phyloP scores from a whole-genome alignment of 2,329 filamentous ascomycete species.

The Akanthomyces uredinophilus region DNA sequence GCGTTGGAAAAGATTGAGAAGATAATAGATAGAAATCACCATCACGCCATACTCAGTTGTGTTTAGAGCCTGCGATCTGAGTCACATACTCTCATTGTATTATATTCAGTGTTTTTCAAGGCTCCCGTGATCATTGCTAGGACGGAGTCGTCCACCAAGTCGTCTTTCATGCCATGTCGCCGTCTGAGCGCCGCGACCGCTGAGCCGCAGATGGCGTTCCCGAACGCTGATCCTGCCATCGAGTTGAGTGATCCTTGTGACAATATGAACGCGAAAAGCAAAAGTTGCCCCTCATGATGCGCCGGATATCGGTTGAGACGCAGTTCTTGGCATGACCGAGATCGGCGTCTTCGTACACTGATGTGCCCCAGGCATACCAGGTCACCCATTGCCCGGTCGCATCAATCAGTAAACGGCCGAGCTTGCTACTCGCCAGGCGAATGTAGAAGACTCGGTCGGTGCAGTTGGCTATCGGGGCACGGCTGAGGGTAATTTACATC shows the following conservation, averaged over 20 bases:
- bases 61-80: too few species aligned
- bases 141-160: constrained; percentile 17
- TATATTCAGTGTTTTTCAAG: too few species aligned
- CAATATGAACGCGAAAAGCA: constrained; percentile 68
- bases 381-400: constrained; percentile 1
- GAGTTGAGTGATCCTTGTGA: constrained; percentile 79
- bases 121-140: background rate
- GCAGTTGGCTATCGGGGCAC: background rate
- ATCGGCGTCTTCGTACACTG: constrained; percentile 68
- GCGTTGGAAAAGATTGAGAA: too few species aligned
- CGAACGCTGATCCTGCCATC: constrained; percentile 56
- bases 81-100: too few species aligned
- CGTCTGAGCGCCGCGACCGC: constrained; percentile 42
- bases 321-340: constrained; percentile 74
- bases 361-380: constrained; percentile 58
- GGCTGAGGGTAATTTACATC: background rate
- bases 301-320: constrained; percentile 71
- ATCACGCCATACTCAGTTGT: too few species aligned
- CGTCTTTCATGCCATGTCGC: constrained; percentile 15
- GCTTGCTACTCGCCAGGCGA: constrained; percentile 59
- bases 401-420: constrained; percentile 52
- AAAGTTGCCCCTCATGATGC: constrained; percentile 70
- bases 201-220: constrained; percentile 66
- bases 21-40: too few species aligned
- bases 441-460: constrained; percentile 58